phyloP scores from a whole-genome alignment of 23 red algal species.

The Agarophyton chilense region DNA sequence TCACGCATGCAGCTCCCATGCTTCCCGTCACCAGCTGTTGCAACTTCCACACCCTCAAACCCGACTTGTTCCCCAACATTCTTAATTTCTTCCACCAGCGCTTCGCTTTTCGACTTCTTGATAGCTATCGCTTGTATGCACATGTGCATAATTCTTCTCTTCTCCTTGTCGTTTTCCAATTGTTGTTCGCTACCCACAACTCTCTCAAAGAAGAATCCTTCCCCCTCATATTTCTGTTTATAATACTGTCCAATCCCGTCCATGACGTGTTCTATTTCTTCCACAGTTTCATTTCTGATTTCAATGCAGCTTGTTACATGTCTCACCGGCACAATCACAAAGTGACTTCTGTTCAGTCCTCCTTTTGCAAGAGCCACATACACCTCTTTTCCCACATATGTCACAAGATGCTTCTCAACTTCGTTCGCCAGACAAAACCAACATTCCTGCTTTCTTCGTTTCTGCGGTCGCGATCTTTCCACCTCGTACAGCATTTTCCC shows the following conservation, averaged over 20 bases:
- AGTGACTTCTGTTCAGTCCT: conserved; percentile 7
- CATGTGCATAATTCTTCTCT: conserved; percentile 18
- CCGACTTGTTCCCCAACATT: neutral
- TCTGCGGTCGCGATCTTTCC: neutral
- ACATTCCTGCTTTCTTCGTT: neutral
- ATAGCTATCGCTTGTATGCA: neutral
- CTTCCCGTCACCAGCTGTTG: neutral
- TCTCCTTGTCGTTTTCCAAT: neutral
- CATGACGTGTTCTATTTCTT: conserved; percentile 9
- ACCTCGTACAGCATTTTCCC: conserved; percentile 11
- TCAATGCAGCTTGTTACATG: neutral
- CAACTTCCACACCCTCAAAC: neutral
- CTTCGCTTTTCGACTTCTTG: neutral
- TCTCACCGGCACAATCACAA: conserved; percentile 10
- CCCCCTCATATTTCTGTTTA: neutral
- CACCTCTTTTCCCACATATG: neutral
- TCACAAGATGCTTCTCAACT: conserved; percentile 17
- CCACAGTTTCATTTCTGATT: neutral
- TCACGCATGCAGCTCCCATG: neutral
- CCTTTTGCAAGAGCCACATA: conserved; percentile 16
- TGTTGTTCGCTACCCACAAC: neutral
- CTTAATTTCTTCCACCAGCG: neutral
- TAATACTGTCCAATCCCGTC: conserved; percentile 13
- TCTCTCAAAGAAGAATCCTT: conserved; percentile 2
- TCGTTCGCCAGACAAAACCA: conserved; percentile 30